A percentile compares a stretch with the other conserved stretches of the same genome.
These are phyloP conservation scores for Russula emetica DNA, from an alignment of 768 basidiomycete species.

Conservation along the genomic window DNA sequence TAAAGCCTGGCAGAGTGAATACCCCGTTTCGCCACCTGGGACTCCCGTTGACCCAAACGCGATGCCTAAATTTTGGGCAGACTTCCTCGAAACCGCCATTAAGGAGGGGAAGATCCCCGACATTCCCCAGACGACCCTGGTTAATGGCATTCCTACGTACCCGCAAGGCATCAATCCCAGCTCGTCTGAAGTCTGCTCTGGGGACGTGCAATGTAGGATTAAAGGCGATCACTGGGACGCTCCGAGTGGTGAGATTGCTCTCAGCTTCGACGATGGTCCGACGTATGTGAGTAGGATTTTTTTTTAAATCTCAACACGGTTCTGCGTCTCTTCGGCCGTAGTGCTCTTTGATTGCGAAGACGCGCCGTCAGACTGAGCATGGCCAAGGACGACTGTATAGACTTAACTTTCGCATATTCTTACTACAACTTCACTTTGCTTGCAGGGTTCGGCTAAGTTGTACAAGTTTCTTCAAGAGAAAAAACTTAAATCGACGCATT, in stretches of 20 bases:
- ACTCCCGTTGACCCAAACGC: conserved; percentile 44
- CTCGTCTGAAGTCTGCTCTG: conserved; percentile 63
- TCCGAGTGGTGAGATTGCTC: conserved; percentile 60
- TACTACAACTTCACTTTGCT: neutral
- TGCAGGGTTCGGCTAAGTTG: conserved; percentile 40
- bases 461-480: conserved; percentile 65
- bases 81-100: conserved; percentile 57
- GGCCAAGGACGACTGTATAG: neutral
- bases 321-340: neutral
- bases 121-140: conserved; percentile 43
- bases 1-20: conserved; percentile 60
- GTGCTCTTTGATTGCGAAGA: neutral
- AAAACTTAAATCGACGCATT: conserved; percentile 74
- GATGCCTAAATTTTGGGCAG: conserved; percentile 67
- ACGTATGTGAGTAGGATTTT: conserved; percentile 38
- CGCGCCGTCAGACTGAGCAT: neutral
- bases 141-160: conserved; percentile 37
- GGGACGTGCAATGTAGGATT: conserved; percentile 53
- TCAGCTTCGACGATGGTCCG: conserved; percentile 82
- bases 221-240: conserved; percentile 71
- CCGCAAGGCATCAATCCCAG: conserved; percentile 39
- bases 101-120: conserved; percentile 66
- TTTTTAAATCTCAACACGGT: neutral
- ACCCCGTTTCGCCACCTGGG: conserved; percentile 39
- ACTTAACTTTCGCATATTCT: conserved; percentile 12